Base-by-base conservation (phyloP, 2,329 filamentous ascomycete genomes). In the Coniella vitis region DNA sequence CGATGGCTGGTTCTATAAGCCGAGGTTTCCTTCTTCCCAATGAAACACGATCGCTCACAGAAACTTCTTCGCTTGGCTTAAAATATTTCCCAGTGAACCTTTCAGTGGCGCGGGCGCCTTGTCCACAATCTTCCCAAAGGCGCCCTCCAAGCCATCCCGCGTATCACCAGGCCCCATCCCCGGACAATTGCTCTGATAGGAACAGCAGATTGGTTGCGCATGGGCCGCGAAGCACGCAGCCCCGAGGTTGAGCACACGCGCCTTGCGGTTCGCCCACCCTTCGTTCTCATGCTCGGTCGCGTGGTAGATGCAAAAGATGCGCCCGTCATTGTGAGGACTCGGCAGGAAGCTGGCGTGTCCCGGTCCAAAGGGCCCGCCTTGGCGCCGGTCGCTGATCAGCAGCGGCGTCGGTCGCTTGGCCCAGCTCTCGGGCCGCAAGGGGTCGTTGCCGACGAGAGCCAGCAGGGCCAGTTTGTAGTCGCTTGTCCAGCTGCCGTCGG, bases 401-500 rank as follows among this genome's bases (percentile, higher is more conserved):
- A 45, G 20, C 14, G 47, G 47, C 21, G 35, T 29, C 36, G 39
- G 41, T 13, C 47, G 45, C 41, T 49, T 49, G 8, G 22, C 38
- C 47, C 47, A 49, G 20, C 40, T 51, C 29, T 49, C 49, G 4
- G 49, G 45, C 1, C 34, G 41, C 19, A 56, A 37, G 8, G 54
- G 54, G 25, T 56, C 47, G 0, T 47, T 39, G 2, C 54, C 52
- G 12, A 49, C 42, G 36, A 54, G 45, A 10, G 52, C 47, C 38
- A 56, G 25, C 20, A 56, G 17, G 1, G 41, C 54, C 45, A 56
- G 21, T 13, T 54, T 54, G 42, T 56, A 56, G 17, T 56, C 54
- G 43, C 54, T 54, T 29, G 54, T 56, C 54, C 54, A 56, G 45
- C 54, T 56, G 16, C 54, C 54, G 19, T 56, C 49, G 14, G 52